Base-by-base conservation (phyloP, 202 grass and related monocot species). In the Panicum hallii region DNA sequence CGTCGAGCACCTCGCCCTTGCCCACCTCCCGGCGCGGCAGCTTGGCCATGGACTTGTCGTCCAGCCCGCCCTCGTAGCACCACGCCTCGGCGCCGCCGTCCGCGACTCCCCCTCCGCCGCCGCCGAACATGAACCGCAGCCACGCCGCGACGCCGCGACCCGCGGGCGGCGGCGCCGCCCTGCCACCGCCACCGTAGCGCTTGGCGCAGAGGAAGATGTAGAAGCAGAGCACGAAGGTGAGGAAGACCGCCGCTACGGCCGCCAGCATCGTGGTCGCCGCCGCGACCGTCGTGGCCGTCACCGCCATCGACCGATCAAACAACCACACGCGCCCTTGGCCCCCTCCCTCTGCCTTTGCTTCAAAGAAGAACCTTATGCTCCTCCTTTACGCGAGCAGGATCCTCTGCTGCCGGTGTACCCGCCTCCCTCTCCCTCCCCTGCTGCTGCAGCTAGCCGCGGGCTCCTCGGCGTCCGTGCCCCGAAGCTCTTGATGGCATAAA, bases 151-250 rank as follows among this genome's bases (percentile, higher is more conserved):
- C 45, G 49, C 75, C 83, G 7, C 41, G 60, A 4, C 78, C 70
- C 9, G 76, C 15, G 15, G 83, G 82, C 8, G 85, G 78, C 9
- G 81, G 44, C 19, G 82, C 75, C 32, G 30, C 19, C 0, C 63
- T 76, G 1, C 63, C 26, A 26, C 26, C 79, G 1, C 75, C 81
- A 4, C 78, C 9, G 82, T 92, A 87, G 11, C 82, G 76, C 85
- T 84, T 97, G 56, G 87, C 79, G 76, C 88, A 94, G 76, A 97
- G 73, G 75, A 89, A 93, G 53, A 97, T 38, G 71, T 93, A 91
- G 63, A 94, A 87, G 70, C 91, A 88, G 82, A 97, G 93, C 19
- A 94, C 61, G 75, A 91, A 78, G 34, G 91, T 43, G 46, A 97
- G 56, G 80, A 94, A 94, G 38, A 97, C 67, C 17, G 86, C 71